Percentiles rank a stretch among this genome's conserved stretches.
Evolutionary conservation across 768 basidiomycete genomes (phyloP).

Genomic region (Phylloporus sp.): DNA sequence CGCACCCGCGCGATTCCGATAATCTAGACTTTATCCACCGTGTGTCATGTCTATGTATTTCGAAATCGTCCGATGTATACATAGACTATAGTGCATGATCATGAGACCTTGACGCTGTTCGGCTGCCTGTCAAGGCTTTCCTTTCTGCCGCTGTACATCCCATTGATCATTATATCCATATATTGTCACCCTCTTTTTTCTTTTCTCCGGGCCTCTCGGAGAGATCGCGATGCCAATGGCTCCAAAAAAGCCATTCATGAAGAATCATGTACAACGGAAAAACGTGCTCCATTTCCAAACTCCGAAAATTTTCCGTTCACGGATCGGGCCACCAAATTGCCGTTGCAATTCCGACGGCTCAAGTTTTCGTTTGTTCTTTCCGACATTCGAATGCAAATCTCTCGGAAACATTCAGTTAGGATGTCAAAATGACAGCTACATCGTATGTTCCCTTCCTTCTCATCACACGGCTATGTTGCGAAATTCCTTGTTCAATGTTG

Average conservation of each 20-base stretch:
- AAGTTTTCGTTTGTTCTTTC: too few relatives aligned
- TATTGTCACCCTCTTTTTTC: background rate
- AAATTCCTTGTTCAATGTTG: background rate
- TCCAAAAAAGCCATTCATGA: background rate
- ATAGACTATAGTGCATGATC: background rate
- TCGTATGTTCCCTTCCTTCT: background rate
- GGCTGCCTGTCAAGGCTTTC: background rate
- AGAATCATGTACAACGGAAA: too few relatives aligned
- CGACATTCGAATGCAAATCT: background rate
- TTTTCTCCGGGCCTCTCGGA: background rate
- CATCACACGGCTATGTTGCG: background rate
- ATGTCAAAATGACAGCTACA: too few relatives aligned
- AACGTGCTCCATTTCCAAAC: background rate
- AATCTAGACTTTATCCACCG: slow-evolving; percentile 4
- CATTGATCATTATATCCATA: background rate
- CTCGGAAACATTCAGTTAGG: background rate
- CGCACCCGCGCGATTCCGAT: slow-evolving; percentile 20
- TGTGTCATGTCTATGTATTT: background rate
- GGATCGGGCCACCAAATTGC: too few relatives aligned
- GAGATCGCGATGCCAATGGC: background rate
- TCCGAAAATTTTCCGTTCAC: background rate
- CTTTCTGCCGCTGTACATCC: background rate
- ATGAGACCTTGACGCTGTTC: background rate
- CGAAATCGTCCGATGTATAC: background rate
- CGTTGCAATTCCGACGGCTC: too few relatives aligned